These are phyloP conservation scores for Eimeria praecox DNA, from an alignment of 169 alveolate genomes.

Conservation along the genomic window DNA sequence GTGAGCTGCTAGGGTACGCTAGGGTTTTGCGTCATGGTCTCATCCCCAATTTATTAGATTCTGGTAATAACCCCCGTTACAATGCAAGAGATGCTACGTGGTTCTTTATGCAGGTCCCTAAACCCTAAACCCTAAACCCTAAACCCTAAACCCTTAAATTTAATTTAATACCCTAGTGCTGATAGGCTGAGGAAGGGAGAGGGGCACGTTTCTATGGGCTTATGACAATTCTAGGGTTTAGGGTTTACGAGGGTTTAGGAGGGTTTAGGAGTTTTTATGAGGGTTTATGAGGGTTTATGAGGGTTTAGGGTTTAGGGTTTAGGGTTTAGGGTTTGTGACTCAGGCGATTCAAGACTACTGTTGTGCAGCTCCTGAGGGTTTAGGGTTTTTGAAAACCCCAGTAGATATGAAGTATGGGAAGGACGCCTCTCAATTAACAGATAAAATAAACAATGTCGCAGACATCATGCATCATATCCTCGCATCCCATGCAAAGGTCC, in stretches of 20 bases:
- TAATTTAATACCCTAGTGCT: not conserved
- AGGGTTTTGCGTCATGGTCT: conserved; percentile 94
- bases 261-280: not conserved
- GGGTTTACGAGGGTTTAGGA: conserved; percentile 10
- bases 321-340: conserved; percentile 5
- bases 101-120: conserved; percentile 92
- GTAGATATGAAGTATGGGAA: conserved; percentile 91
- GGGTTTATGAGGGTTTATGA: not conserved
- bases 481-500: conserved; percentile 89
- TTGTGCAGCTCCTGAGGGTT: conserved; percentile 89
- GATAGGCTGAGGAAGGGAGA: too few relatives aligned
- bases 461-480: conserved; percentile 92
- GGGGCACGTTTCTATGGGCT: not conserved
- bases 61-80: conserved; percentile 95
- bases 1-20: conserved; percentile 93
- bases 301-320: not conserved
- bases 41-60: conserved; percentile 96
- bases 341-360: conserved; percentile 91
- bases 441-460: conserved; percentile 83
- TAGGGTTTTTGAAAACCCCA: conserved; percentile 87
- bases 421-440: conserved; percentile 84
- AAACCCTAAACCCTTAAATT: not conserved
- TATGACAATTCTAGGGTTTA: not conserved
- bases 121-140: conserved; percentile 16
- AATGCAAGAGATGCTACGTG: conserved; percentile 98